Conservation (phyloP, 1,139 yeast species). For the Diutina mesorugosa region DNA sequence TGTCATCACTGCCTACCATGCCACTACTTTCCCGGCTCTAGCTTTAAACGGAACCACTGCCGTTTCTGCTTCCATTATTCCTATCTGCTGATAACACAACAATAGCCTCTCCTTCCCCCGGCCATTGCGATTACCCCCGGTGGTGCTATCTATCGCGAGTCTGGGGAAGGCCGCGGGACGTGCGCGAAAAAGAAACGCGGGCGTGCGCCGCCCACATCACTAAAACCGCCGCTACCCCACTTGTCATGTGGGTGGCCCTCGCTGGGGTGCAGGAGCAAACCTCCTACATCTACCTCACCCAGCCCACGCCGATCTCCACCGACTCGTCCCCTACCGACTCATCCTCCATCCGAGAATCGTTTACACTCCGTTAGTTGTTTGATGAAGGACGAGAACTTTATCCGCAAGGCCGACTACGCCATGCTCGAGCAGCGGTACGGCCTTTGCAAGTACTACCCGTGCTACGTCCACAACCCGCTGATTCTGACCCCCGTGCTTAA, state of each 20-base stretch:
- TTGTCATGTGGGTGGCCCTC: background rate
- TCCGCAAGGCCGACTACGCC: constrained; percentile 21
- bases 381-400: constrained; percentile 10
- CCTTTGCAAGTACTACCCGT: constrained; percentile 28
- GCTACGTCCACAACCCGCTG: constrained; percentile 26
- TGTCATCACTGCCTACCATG: no score
- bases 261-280: background rate
- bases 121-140: no score
- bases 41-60: no score
- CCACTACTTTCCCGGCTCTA: no score
- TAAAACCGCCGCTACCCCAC: background rate
- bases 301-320: no score
- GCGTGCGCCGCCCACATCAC: background rate
- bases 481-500: constrained; percentile 25
- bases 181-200: background rate
- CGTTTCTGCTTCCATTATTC: no score
- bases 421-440: constrained; percentile 21
- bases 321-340: no score
- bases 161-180: no score
- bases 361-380: background rate
- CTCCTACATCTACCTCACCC: background rate
- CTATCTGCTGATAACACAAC: no score
- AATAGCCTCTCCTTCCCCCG: no score
- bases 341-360: no score
- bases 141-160: no score